A percentile compares a stretch with the other conserved stretches of the same genome.
Evolutionary conservation across 169 alveolate genomes (phyloP).

Genomic region (Plasmodium yoelii): DNA sequence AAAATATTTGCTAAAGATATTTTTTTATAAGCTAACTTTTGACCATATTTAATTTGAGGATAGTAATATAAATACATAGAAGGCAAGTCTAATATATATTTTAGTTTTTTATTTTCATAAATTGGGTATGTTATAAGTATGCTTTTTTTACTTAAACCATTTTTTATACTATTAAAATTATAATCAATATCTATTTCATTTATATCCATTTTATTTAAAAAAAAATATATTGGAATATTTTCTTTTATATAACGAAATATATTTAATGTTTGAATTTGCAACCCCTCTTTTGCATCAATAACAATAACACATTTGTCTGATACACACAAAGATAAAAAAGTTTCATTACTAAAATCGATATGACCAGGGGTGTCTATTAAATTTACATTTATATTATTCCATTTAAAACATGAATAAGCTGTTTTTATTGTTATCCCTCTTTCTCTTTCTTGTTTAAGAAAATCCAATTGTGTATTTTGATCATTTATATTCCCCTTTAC

Average conservation of each 20-base stretch:
- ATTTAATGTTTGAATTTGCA: slow-evolving; percentile 90
- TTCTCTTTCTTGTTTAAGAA: slow-evolving; percentile 89
- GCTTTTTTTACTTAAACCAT: slow-evolving; percentile 43
- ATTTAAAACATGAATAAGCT: slow-evolving; percentile 92
- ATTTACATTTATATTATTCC: slow-evolving; percentile 86
- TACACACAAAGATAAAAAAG: slow-evolving; percentile 89
- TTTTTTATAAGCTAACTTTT: slow-evolving; percentile 18
- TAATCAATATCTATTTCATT: slow-evolving; percentile 74
- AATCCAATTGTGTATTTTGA: slow-evolving; percentile 91
- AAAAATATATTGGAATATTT: slow-evolving; percentile 89
- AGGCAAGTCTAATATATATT: slow-evolving; percentile 63
- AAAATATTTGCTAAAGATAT: slow-evolving; percentile 8
- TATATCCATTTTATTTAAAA: slow-evolving; percentile 92
- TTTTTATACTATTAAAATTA: slow-evolving; percentile 36
- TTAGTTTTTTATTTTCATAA: slow-evolving; percentile 44
- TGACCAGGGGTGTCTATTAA: slow-evolving; percentile 95
- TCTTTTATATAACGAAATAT: slow-evolving; percentile 90
- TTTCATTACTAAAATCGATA: slow-evolving; percentile 94
- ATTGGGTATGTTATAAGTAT: slow-evolving; percentile 69
- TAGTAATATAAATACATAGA: slow-evolving; percentile 74
- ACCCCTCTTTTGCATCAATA: slow-evolving; percentile 92
- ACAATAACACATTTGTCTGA: slow-evolving; percentile 92
- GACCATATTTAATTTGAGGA: slow-evolving; percentile 62
- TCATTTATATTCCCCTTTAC: slow-evolving; percentile 87
- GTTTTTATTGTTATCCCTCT: slow-evolving; percentile 94